Base-by-base conservation (phyloP, 768 basidiomycete genomes). In the Boletus patriciae region DNA sequence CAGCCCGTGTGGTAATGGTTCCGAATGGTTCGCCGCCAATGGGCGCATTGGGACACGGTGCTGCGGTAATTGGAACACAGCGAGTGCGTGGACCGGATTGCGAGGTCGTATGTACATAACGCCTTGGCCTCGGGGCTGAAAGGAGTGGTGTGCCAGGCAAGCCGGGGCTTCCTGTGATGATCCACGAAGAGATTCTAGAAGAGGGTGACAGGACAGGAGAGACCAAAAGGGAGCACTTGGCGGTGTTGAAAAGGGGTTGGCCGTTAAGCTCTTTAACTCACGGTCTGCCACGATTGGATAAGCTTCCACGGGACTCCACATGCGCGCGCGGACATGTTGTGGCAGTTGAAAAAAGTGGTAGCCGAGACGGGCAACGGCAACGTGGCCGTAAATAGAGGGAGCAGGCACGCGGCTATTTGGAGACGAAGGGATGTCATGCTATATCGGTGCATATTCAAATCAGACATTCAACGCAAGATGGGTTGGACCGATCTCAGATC, bases 351-450 rank as follows among this genome's bases (percentile, higher is more conserved):
- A 66, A 69, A 71, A 68, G 72, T 73, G 72, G 74, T 76, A 71
- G 67, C 75, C 74, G 64, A 55, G 76, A 73, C 73, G 68, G 70
- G 57, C 67, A 69, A 76, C 79, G 80, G 78, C 74, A 76, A 80
- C 74, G 78, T 73, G 68, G 74, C 76, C 74, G 53, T 60, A 70
- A 72, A 64, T 65, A 65, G 69, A 50, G 62, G 54, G 59, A 51
- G 77, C 77, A 82, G 81, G 82, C 80, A 83, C 80, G 80, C 80
- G 82, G 80, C 73, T 76, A 74, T 74, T 74, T 76, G 75, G 74
- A 78, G 72, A 75, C 71, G 69, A 75, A 60, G 63, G 59, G 57
- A 52, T 70, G 65, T 60, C 65, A 69, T 65, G 4, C 55, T 34
- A 53, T 52, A 67, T 74, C 67, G 65, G 71, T 63, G 54, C 34